phyloP scores from a whole-genome alignment of 345 rosid genomes.

The Brassica carinata region DNA sequence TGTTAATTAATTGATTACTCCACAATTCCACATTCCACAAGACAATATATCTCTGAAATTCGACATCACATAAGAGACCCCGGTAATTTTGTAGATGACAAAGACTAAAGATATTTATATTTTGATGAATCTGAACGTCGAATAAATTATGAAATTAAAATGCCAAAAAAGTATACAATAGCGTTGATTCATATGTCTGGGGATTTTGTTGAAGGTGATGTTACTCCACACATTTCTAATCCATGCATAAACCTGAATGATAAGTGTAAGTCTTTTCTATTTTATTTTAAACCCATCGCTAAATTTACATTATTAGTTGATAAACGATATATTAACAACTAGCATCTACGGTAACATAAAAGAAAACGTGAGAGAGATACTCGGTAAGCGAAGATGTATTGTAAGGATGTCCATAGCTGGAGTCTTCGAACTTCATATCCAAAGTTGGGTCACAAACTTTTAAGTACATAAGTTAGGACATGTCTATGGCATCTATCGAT shows the following conservation, averaged over 20 bases:
- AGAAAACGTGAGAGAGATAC: neutral
- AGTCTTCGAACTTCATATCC: slow-evolving; percentile 30
- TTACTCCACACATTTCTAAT: slow-evolving; percentile 10
- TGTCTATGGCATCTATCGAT: slow-evolving; percentile 16
- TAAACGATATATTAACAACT: neutral
- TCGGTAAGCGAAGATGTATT: neutral
- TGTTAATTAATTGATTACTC: neutral
- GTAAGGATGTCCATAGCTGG: slow-evolving; percentile 28
- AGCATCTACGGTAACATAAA: neutral
- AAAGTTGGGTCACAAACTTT: slow-evolving; percentile 31
- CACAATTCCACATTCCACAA: neutral
- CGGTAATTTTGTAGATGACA: neutral
- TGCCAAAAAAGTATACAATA: neutral
- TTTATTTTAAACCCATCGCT: neutral
- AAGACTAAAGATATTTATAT: neutral
- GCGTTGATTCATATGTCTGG: neutral
- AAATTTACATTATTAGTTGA: neutral
- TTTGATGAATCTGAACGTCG: neutral
- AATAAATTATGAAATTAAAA: neutral
- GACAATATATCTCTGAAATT: neutral
- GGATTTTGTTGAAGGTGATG: neutral
- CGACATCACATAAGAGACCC: neutral
- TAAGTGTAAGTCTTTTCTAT: neutral
- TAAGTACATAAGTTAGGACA: slow-evolving; percentile 7
- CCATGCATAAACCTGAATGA: slow-evolving; percentile 4